Conservation (phyloP, 768 basidiomycete species). For the Russula olivacea region DNA sequence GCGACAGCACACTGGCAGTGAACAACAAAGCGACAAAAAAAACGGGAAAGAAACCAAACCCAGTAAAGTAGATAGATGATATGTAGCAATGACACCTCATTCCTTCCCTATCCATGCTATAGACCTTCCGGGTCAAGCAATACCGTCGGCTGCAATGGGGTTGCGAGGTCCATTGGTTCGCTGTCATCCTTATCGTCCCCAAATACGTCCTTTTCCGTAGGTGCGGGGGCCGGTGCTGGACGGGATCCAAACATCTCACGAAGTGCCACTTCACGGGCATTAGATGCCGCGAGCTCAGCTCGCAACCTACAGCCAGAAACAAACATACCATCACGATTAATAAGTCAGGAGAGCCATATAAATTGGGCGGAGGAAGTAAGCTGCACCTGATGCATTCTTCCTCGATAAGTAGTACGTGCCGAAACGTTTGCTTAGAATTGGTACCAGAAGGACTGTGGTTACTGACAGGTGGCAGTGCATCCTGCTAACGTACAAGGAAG, state of each 20-base stretch:
- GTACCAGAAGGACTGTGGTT: background rate
- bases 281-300: slow-evolving; percentile 21
- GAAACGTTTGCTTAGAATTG: slow-evolving; percentile 3
- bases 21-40: slow-evolving; percentile 2
- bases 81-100: background rate
- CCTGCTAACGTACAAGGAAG: background rate
- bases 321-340: background rate
- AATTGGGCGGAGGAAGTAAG: too few relatives aligned
- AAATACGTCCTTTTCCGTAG: slow-evolving; percentile 10
- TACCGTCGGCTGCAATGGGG: slow-evolving; percentile 23
- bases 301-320: slow-evolving; percentile 11
- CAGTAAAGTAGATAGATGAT: background rate
- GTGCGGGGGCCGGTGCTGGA: background rate
- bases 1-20: background rate
- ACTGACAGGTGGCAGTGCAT: background rate
- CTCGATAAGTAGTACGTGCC: slow-evolving; percentile 18
- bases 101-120: slow-evolving; percentile 1
- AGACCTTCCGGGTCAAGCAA: slow-evolving; percentile 10
- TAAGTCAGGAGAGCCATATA: background rate
- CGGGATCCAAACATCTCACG: slow-evolving; percentile 8
- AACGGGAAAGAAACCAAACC: too few relatives aligned
- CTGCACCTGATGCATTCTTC: slow-evolving; percentile 25
- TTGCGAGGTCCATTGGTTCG: slow-evolving; percentile 25
- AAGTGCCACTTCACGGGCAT: slow-evolving; percentile 14
- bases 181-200: slow-evolving; percentile 11